A percentile compares a stretch with the other conserved stretches of the same genome.
Evolutionary conservation across 2,329 filamentous ascomycete genomes (phyloP).

Genomic region (Aureobasidium leucospermi): DNA sequence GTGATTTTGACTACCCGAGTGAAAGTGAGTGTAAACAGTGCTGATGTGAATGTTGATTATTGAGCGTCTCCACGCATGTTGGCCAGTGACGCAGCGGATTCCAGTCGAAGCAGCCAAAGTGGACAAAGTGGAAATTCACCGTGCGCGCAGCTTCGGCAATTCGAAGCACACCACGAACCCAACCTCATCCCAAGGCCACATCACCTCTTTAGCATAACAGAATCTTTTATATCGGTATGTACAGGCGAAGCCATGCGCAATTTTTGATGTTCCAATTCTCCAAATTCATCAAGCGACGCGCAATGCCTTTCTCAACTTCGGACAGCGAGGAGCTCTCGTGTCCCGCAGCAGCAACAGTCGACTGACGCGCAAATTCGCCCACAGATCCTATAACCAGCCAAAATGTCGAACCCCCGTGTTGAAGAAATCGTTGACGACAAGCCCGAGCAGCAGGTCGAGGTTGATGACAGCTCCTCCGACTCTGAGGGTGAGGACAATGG

Average conservation of each 20-base stretch:
- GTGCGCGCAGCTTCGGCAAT: slow-evolving; percentile 10
- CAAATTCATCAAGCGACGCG: not conserved
- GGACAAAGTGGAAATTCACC: not conserved
- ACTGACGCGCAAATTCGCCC: slow-evolving; percentile 8
- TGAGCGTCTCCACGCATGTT: not conserved
- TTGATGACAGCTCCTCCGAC: slow-evolving; percentile 66
- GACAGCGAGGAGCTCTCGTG: not conserved
- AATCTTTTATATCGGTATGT: slow-evolving; percentile 2
- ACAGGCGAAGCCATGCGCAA: slow-evolving; percentile 9
- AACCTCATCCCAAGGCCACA: slow-evolving; percentile 5
- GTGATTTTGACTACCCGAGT: not conserved
- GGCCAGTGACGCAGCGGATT: slow-evolving; percentile 1
- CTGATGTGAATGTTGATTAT: not conserved
- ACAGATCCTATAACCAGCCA: slow-evolving; percentile 30
- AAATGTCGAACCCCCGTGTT: slow-evolving; percentile 95
- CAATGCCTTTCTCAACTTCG: not conserved
- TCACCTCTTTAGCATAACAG: not conserved
- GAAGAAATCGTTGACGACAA: slow-evolving; percentile 92
- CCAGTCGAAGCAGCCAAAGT: not conserved
- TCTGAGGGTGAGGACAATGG: slow-evolving; percentile 63
- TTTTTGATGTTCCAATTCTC: not conserved
- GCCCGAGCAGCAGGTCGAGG: slow-evolving; percentile 69
- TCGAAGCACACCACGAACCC: not conserved
- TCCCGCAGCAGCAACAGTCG: slow-evolving; percentile 1
- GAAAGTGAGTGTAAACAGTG: slow-evolving; percentile 7